Evolutionary conservation across 2,329 filamentous ascomycete genomes (phyloP), one percentile per base, ranked within the genome.

Genomic region (Aschersonia sp.): DNA sequence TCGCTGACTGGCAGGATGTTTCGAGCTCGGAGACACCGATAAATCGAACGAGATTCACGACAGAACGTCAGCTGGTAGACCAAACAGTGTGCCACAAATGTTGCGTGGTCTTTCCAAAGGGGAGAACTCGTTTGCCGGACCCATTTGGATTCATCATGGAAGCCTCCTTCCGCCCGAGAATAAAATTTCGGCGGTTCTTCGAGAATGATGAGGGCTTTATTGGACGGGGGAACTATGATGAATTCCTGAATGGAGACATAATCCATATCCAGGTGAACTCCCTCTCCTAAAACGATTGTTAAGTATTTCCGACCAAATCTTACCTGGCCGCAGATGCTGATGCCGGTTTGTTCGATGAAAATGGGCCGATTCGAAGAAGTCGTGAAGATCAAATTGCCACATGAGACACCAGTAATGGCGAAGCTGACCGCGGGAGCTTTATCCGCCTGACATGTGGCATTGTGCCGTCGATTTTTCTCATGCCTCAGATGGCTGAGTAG

Each of bases 161-260:
- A 44, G 47, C 45, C 49, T 30, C 8, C 32, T 9, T 40, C 5
- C 42, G 45, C n/a, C 32, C 37, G 50, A 14, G 56, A 53, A 46
- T 74, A 77, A 46, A 77, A 71, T 1, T 65, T 65, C 0, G 76
- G 76, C 1, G 74, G 66, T 32, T 72, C 68, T 22, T 56, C 63
- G 7, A 82, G 67, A 0, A 76, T 72, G 3, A 81, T 53, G 0
- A 70, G 72, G 12, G 79, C 55, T 0, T 65, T 61, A 50, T 61
- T 47, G 51, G 64, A 45, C 22, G 55, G 35, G 32, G 58, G 58
- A 59, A 53, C 66, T 54, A 60, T 56, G 2, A 76, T 59, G 7
- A 72, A 55, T 45, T 74, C 68, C 31, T 71, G 52, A 32, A 77
- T 68, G 2, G 64, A 72, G 22, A 66, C 64, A 39, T 73, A 70